Evolutionary conservation across 768 basidiomycete species (phyloP).

Genomic region (Cantharellus cinnabarinus): DNA sequence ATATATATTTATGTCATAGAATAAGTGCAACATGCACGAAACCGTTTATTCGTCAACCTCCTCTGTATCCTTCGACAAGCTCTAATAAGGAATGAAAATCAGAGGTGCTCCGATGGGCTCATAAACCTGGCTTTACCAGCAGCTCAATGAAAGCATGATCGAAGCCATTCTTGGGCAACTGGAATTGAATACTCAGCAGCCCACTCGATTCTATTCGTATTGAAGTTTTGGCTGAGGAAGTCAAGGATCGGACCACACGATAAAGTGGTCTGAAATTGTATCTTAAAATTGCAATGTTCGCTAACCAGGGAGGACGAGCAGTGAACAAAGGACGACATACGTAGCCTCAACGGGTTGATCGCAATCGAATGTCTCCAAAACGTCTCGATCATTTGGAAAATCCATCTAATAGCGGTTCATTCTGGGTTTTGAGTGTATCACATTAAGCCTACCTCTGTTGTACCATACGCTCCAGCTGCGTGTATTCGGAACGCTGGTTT

Average conservation of each 20-base stretch:
- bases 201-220: constrained; percentile 70
- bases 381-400: constrained; percentile 81
- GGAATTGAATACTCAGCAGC: constrained; percentile 69
- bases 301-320: not conserved
- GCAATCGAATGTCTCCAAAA: constrained; percentile 83
- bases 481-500: constrained; percentile 62
- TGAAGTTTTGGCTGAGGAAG: constrained; percentile 72
- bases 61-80: too few species aligned
- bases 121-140: constrained; percentile 27
- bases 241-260: constrained; percentile 29
- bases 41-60: too few species aligned
- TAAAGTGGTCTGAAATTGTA: not conserved
- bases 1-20: not conserved
- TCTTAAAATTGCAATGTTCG: not conserved
- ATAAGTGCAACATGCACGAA: not conserved
- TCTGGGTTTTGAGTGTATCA: not conserved
- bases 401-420: constrained; percentile 39
- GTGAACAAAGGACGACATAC: constrained; percentile 20
- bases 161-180: constrained; percentile 40
- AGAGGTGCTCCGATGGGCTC: too few species aligned
- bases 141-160: constrained; percentile 64
- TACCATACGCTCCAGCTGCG: constrained; percentile 65
- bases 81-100: too few species aligned
- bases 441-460: constrained; percentile 29
- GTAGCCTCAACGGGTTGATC: constrained; percentile 42